These are phyloP conservation scores for Colletotrichum gigasporum DNA, from an alignment of 2,329 filamentous ascomycete genomes.

Conservation along the genomic window DNA sequence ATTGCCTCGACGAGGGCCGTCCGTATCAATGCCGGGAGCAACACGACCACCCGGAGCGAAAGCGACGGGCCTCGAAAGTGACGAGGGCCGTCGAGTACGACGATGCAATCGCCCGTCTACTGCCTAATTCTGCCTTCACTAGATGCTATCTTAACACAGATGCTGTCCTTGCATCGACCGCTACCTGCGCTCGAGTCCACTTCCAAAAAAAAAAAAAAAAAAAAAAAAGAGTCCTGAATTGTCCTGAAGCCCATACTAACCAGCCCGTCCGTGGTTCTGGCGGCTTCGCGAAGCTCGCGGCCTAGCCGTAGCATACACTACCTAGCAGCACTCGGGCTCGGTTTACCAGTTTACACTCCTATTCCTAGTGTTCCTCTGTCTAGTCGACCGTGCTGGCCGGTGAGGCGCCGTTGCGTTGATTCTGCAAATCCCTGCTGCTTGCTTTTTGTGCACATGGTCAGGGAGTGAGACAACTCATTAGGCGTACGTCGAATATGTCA, in stretches of 20 bases:
- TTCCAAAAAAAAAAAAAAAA: slow-evolving; percentile 27
- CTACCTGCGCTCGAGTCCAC: slow-evolving; percentile 8
- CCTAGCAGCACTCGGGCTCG: not conserved
- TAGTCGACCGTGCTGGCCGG: slow-evolving; percentile 18
- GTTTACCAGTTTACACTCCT: too few relatives aligned
- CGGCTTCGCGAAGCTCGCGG: slow-evolving; percentile 19
- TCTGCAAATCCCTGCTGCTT: not conserved
- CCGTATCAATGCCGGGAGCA: not conserved
- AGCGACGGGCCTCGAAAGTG: not conserved
- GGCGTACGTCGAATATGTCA: slow-evolving; percentile 21
- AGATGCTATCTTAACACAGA: not conserved
- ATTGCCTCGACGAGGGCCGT: not conserved
- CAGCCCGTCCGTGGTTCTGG: slow-evolving; percentile 21
- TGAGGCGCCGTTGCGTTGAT: slow-evolving; percentile 3
- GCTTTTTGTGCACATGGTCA: slow-evolving; percentile 11
- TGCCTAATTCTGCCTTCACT: not conserved
- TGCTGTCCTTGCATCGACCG: slow-evolving; percentile 3
- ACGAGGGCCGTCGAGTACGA: not conserved
- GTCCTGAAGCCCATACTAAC: slow-evolving; percentile 23
- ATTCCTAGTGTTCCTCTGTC: too few relatives aligned
- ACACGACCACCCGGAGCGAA: not conserved
- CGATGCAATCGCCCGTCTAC: not conserved
- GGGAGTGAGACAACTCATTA: slow-evolving; percentile 17
- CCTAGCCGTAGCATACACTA: not conserved
- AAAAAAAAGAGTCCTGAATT: slow-evolving; percentile 23